phyloP scores from a whole-genome alignment of 1,284 basidiomycete genomes.

The Wallemia mellicola region DNA sequence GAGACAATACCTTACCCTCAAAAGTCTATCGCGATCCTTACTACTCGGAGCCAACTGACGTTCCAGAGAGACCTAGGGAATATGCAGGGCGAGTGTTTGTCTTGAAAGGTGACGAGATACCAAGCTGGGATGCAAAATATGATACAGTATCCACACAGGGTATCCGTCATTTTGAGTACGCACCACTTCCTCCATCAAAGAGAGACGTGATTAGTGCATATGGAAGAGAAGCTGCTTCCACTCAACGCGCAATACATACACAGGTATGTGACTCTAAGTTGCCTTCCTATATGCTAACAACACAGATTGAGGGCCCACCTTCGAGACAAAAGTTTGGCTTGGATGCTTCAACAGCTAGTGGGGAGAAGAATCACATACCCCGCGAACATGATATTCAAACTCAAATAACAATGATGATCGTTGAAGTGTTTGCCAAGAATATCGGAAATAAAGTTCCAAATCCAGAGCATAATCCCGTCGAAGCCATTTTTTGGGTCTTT shows the following conservation, averaged over 20 bases:
- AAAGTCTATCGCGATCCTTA: conserved; percentile 44
- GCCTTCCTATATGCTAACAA: background rate
- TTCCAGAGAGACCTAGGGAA: conserved; percentile 35
- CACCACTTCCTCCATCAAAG: conserved; percentile 12
- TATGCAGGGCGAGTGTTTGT: conserved; percentile 50
- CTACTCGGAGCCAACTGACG: conserved; percentile 43
- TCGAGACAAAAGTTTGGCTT: conserved; percentile 1
- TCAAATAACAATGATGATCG: conserved; percentile 25
- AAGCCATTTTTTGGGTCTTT: conserved; percentile 36
- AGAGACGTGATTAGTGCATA: background rate
- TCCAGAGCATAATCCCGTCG: conserved; percentile 37
- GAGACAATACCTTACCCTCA: conserved; percentile 24
- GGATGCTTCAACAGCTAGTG: background rate
- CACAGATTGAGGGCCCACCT: background rate
- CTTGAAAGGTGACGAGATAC: conserved; percentile 21
- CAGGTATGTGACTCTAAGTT: background rate
- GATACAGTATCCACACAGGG: conserved; percentile 23
- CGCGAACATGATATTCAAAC: conserved; percentile 1
- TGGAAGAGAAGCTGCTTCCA: background rate
- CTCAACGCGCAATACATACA: background rate
- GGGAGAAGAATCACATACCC: background rate
- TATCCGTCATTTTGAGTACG: conserved; percentile 14
- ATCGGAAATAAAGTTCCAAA: conserved; percentile 28
- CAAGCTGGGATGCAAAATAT: conserved; percentile 17
- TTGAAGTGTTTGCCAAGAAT: background rate